These are phyloP conservation scores for Chrysoporthe cubensis DNA, from an alignment of 2,329 filamentous ascomycete species.

Conservation along the genomic window DNA sequence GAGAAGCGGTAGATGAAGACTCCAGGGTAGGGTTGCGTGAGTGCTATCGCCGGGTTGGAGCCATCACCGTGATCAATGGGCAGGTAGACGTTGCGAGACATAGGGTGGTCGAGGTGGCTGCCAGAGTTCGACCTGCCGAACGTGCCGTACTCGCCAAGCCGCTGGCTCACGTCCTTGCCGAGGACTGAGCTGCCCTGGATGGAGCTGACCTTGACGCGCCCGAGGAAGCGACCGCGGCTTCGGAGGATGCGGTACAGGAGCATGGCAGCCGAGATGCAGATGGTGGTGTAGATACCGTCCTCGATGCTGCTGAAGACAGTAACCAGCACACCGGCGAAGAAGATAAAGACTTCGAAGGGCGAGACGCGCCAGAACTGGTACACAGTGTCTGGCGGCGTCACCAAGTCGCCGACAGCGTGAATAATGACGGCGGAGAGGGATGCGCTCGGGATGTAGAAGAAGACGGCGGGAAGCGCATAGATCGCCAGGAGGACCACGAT, in stretches of 20 bases:
- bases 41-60: conserved; percentile 79
- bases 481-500: conserved; percentile 85
- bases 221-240: conserved; percentile 81
- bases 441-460: conserved; percentile 89
- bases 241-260: conserved; percentile 84
- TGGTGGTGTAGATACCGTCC: conserved; percentile 87
- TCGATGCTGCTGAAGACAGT: conserved; percentile 90
- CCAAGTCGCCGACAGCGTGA: conserved; percentile 89
- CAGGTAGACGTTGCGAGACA: conserved; percentile 79
- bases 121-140: conserved; percentile 44
- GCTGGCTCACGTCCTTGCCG: conserved; percentile 58
- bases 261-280: conserved; percentile 75
- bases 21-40: conserved; percentile 85
- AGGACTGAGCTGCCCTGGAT: conserved; percentile 76
- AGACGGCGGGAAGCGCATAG: conserved; percentile 84
- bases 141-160: conserved; percentile 59
- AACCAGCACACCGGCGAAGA: conserved; percentile 89
- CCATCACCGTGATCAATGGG: conserved; percentile 88
- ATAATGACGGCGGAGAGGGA: conserved; percentile 88
- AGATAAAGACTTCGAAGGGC: conserved; percentile 87
- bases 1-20: conserved; percentile 95
- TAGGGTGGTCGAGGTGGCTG: conserved; percentile 44
- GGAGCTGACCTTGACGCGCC: conserved; percentile 81
- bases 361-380: conserved; percentile 96
- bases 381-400: conserved; percentile 87